Evolutionary conservation across 129 eudicot genomes (phyloP).

Genomic region (Apium graveolens): DNA sequence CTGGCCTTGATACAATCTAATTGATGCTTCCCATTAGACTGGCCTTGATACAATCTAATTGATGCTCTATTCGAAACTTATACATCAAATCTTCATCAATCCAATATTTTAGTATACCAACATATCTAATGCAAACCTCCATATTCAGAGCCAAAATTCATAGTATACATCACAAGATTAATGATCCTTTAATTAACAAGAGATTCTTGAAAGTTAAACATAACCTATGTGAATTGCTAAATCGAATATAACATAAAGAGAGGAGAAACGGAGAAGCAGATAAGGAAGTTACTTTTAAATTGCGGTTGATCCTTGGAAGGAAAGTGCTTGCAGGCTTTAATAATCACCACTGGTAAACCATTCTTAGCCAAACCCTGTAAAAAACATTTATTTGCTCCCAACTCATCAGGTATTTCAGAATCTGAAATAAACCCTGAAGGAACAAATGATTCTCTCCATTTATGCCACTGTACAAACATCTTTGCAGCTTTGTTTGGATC

Average conservation of each 20-base stretch:
- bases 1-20: too few species aligned
- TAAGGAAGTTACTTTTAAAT: slow-evolving; percentile 47
- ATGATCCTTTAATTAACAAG: not conserved
- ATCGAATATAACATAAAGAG: not conserved
- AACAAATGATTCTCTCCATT: slow-evolving; percentile 73
- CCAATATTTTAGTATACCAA: not conserved
- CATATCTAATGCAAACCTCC: not conserved
- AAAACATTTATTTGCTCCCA: slow-evolving; percentile 36
- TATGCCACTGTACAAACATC: slow-evolving; percentile 77
- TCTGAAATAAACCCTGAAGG: slow-evolving; percentile 53
- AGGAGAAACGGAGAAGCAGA: not conserved
- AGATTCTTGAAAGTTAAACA: not conserved
- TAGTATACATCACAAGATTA: not conserved
- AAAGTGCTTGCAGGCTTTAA: slow-evolving; percentile 49
- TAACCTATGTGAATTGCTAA: not conserved
- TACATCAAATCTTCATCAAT: not conserved
- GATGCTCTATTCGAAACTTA: slow-evolving; percentile 1
- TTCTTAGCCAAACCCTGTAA: slow-evolving; percentile 54
- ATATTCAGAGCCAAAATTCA: not conserved
- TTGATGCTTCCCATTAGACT: not conserved
- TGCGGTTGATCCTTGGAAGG: slow-evolving; percentile 68
- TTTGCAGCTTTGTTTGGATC: slow-evolving; percentile 72
- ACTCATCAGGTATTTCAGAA: slow-evolving; percentile 56
- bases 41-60: not conserved
- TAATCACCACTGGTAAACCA: slow-evolving; percentile 33